These are phyloP conservation scores for Xanthoconium purpureum DNA, from an alignment of 768 basidiomycete species.

Conservation along the genomic window DNA sequence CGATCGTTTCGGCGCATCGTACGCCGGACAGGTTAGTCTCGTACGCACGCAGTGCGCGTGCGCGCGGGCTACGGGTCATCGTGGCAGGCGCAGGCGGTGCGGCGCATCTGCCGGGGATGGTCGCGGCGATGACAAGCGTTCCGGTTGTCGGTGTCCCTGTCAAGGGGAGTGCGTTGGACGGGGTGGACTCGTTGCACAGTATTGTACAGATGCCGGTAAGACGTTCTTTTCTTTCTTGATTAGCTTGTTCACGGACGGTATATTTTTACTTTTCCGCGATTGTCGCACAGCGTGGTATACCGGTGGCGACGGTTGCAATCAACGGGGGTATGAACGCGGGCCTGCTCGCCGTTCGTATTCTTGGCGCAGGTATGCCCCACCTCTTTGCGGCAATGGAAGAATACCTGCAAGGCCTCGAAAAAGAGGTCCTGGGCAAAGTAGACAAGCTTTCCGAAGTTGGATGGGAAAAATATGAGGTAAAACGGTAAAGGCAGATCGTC, in stretches of 20 bases:
- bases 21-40: constrained; percentile 84
- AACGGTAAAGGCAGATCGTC: constrained; percentile 14
- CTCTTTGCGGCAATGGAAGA: constrained; percentile 65
- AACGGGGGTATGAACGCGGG: constrained; percentile 94
- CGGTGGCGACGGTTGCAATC: constrained; percentile 96
- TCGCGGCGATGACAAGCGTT: constrained; percentile 87
- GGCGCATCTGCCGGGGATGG: constrained; percentile 98
- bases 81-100: constrained; percentile 99
- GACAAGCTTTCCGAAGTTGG: constrained; percentile 73
- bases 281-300: constrained; percentile 76
- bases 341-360: constrained; percentile 86
- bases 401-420: constrained; percentile 68
- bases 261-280: constrained; percentile 2
- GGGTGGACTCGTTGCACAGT: constrained; percentile 94
- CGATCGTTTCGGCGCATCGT: constrained; percentile 94
- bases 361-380: constrained; percentile 68
- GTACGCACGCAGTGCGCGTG: constrained; percentile 73
- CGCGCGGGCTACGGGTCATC: constrained; percentile 67
- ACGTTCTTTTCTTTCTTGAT: constrained; percentile 11
- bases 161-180: constrained; percentile 89
- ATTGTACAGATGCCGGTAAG: constrained; percentile 99
- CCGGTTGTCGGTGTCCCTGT: constrained; percentile 98
- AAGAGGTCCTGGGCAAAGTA: constrained; percentile 77
- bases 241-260: neutral
- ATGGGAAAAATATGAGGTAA: constrained; percentile 78